Evolutionary conservation across 2,329 filamentous ascomycete genomes (phyloP), one percentile per base, ranked within the genome.

Genomic region (Calonectria hongkongensis): DNA sequence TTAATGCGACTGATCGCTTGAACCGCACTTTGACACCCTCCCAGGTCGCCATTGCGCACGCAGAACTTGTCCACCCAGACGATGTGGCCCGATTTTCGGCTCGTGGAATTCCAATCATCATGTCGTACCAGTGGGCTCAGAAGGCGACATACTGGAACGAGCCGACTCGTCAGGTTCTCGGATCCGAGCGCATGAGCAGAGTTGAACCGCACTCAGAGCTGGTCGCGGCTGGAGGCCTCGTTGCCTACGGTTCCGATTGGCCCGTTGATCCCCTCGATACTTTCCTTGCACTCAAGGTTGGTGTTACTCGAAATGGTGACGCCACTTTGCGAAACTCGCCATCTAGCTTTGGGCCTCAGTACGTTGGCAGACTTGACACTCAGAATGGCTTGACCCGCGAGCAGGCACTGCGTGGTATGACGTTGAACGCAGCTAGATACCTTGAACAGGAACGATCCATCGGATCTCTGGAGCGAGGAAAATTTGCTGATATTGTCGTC

Each of bases 191-290:
- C 0, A 50, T 71, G 16, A 60, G 74, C 10, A 75, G 80, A 30
- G 65, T 90, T 1, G 74, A 81, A 6, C 75, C 79, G 0, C 79
- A 75, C 70, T 74, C 71, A 7, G 47, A 77, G 3, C 72, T 79
- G 7, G 74, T 76, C 16, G 50, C 74, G 18, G 69, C 68, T 1
- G 76, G 76, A 21, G 73, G 76, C 2, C 71, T 70, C 54, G 65
- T 78, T 36, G 50, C 79, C 4, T 79, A 80, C 7, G 79, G 79
- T 27, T 80, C 78, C 18, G 79, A 80, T 47, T 81, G 79, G 78
- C 79, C 79, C 21, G 79, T 80, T 63, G 78, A 81, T 47, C 79
- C 79, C 13, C 78, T 80, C 2, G 79, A 81, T 16, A 76, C 78
- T 45, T 81, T 79, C 30, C 78, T 81, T 2, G 79, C 79, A 15